Base-by-base conservation (phyloP, 768 basidiomycete genomes). In the Imleria badia region DNA sequence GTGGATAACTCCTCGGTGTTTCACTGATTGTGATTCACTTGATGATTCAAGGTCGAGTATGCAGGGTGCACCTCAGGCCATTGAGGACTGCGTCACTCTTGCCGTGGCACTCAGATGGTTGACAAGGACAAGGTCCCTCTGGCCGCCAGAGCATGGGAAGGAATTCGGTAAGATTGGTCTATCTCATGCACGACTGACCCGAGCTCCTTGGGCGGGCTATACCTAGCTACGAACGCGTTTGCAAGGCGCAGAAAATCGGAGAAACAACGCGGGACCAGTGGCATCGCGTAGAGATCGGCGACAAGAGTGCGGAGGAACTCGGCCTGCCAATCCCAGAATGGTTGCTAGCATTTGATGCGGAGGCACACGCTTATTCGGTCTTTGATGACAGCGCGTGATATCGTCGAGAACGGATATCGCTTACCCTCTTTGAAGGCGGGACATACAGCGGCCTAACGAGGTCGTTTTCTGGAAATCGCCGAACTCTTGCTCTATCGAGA, bases 31-130 rank as follows among this genome's bases (percentile, higher is more conserved):
- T 12, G 48, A 44, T 51, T 51, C 10, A 26, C 17, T 19, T 22
- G 22, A 14, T 20, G 15, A 23, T 31, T 9, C 38, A 56, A 66
- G 50, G 20, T 36, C 52, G 52, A 63, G 63, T 17, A 49, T 53
- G 1, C 69, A 75, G 57, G 76, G 76, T 7, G 76, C 75, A 5
- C 71, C 76, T 1, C 73, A 76, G 46, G 76, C 75, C 1, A 68
- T 75, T 22, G 76, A 78, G 51, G 76, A 78, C 52, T 75, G 65
- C 3, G 71, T 71, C 0, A 68, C 73, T 2, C 57, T 77, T 13
- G 72, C 68, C 0, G 63, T 70, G 12, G 60, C 66, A 5, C 58
- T 78, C 12, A 19, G 19, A 43, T 57, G 29, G 53, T 42, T 6
- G 55, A 46, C 0, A 62, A 51, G 42, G 51, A 31, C 22, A 26